These are phyloP conservation scores for Carex scoparia DNA, from an alignment of 176 grass and related monocot genomes.

Conservation along the genomic window DNA sequence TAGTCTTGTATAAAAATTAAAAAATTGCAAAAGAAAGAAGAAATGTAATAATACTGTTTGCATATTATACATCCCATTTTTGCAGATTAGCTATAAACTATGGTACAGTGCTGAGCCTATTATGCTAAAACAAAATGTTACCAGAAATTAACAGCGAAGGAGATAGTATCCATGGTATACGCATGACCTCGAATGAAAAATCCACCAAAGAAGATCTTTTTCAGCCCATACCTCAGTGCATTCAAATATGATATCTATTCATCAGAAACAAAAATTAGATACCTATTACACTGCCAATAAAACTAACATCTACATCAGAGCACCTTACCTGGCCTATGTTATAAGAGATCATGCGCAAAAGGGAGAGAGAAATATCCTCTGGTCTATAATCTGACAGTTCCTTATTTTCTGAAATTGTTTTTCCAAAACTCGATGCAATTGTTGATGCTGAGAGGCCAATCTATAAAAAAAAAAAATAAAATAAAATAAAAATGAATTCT, in stretches of 20 bases:
- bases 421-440: slow-evolving; percentile 96
- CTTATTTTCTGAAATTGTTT: slow-evolving; percentile 90
- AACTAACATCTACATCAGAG: slow-evolving; percentile 18
- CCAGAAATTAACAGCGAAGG: slow-evolving; percentile 98
- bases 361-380: slow-evolving; percentile 97
- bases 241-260: slow-evolving; percentile 91
- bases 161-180: slow-evolving; percentile 99
- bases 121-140: slow-evolving; percentile 33
- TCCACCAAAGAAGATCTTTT: slow-evolving; percentile 97
- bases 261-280: not conserved
- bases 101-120: not conserved
- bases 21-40: slow-evolving; percentile 14
- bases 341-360: slow-evolving; percentile 97
- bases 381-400: slow-evolving; percentile 88
- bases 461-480: slow-evolving; percentile 40
- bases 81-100: not conserved
- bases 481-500: slow-evolving; percentile 1
- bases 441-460: slow-evolving; percentile 97
- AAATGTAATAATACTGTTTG: not conserved
- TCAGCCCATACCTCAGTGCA: slow-evolving; percentile 94
- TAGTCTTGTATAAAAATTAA: not conserved
- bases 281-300: not conserved
- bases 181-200: slow-evolving; percentile 99
- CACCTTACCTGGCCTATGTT: slow-evolving; percentile 90
- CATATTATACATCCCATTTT: not conserved